Percentiles rank a stretch among this genome's conserved stretches.
phyloP scores from a whole-genome alignment of 2,329 filamentous ascomycete species.

The Trichoderma guizhouense region DNA sequence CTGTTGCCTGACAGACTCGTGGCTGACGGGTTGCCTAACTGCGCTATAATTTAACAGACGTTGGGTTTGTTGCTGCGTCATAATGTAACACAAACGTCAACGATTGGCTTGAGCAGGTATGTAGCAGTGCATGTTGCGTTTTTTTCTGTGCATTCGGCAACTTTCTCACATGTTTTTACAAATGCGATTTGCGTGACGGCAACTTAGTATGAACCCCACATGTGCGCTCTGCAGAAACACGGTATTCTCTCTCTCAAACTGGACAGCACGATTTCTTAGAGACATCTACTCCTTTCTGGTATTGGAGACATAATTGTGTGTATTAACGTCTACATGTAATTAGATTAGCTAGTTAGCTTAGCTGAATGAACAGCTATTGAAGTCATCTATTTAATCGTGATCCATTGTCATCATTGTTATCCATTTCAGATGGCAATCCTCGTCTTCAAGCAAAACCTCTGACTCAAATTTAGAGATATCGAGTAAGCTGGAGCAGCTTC shows the following conservation, averaged over 20 bases:
- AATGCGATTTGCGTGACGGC: not conserved
- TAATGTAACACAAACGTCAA: not conserved
- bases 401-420: not conserved
- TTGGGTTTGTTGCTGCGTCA: not conserved
- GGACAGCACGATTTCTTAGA: not conserved
- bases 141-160: not conserved
- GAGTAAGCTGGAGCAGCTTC: slow-evolving; percentile 22
- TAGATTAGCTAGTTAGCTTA: not conserved
- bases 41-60: not conserved
- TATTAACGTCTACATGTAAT: not conserved
- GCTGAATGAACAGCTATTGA: not conserved
- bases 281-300: not conserved
- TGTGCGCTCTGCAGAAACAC: not conserved
- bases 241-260: not conserved
- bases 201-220: not conserved
- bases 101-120: not conserved
- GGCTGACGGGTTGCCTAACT: not conserved
- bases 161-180: not conserved
- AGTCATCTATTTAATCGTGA: not conserved
- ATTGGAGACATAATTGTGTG: not conserved
- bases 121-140: not conserved
- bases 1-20: not conserved
- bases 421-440: not conserved
- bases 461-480: not conserved
- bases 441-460: not conserved